A percentile compares a stretch with the other conserved stretches of the same genome.
Evolutionary conservation across 148 eudicot species (phyloP).

Genomic region (Rhododendron williamsianum): DNA sequence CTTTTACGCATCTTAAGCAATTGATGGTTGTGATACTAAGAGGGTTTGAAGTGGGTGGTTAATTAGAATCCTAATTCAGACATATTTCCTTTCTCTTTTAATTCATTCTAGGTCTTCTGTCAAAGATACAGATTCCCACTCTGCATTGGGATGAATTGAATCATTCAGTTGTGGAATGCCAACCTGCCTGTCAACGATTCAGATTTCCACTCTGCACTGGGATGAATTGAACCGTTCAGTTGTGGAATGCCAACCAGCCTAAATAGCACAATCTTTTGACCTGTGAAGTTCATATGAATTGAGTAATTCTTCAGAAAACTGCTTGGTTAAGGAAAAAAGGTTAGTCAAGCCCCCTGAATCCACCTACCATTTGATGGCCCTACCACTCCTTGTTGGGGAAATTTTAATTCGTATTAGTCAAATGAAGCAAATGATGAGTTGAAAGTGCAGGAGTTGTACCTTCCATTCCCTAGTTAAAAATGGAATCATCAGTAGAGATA

Average conservation of each 20-base stretch:
- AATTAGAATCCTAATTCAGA: neutral
- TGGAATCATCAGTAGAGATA: slow-evolving; percentile 2
- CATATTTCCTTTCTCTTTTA: neutral
- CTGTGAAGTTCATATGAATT: neutral
- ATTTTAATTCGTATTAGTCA: slow-evolving; percentile 8
- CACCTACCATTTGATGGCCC: slow-evolving; percentile 20
- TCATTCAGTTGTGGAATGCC: neutral
- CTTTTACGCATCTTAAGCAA: neutral
- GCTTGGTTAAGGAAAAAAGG: neutral
- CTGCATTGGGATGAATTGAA: neutral
- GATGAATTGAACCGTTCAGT: neutral
- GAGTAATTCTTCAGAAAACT: neutral
- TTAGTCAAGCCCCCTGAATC: slow-evolving; percentile 15
- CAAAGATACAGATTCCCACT: neutral
- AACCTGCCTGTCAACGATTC: neutral
- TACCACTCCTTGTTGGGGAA: slow-evolving; percentile 11
- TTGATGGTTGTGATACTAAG: neutral
- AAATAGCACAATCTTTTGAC: neutral
- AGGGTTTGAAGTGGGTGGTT: neutral
- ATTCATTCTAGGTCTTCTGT: neutral
- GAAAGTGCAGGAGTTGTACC: neutral
- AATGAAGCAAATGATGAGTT: slow-evolving; percentile 19
- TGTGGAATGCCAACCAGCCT: neutral
- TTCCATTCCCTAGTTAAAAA: neutral
- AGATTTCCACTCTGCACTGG: neutral